Conservation (phyloP, 352 stramenopile genomes). For the Phytophthora pseudosyringae region DNA sequence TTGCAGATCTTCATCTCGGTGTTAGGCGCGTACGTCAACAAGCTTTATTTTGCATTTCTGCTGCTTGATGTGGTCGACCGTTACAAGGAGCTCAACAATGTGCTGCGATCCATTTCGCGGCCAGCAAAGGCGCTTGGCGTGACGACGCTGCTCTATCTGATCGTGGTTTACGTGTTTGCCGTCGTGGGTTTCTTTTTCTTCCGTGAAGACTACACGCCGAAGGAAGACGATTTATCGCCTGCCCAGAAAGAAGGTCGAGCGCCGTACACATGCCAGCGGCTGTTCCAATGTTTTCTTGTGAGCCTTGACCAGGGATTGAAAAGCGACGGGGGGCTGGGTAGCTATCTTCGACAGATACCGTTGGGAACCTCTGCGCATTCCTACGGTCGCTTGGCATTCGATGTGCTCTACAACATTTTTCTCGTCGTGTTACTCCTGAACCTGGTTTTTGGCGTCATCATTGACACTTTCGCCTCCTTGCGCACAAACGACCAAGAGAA, state of each 20-base stretch:
- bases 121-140: constrained; percentile 64
- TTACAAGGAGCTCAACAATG: constrained; percentile 80
- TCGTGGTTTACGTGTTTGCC: constrained; percentile 79
- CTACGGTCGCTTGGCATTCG: constrained; percentile 66
- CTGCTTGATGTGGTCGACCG: constrained; percentile 79
- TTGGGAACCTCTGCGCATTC: constrained; percentile 45
- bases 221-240: constrained; percentile 25
- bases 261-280: constrained; percentile 65
- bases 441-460: constrained; percentile 81
- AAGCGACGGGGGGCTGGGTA: constrained; percentile 62
- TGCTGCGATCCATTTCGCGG: constrained; percentile 65
- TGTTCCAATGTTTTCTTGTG: constrained; percentile 81
- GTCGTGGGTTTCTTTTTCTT: constrained; percentile 81
- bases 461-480: constrained; percentile 82
- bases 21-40: constrained; percentile 69
- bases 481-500: constrained; percentile 71
- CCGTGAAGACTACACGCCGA: constrained; percentile 62
- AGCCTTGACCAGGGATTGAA: constrained; percentile 79
- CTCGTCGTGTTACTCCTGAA: constrained; percentile 82
- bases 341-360: constrained; percentile 48
- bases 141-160: constrained; percentile 72
- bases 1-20: constrained; percentile 66
- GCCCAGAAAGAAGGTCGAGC: constrained; percentile 40
- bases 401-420: constrained; percentile 73
- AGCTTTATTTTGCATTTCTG: constrained; percentile 82